Evolutionary conservation across 192 early-diverging fungal genomes (phyloP).

Genomic region (Phlyctochytrium bullatum): DNA sequence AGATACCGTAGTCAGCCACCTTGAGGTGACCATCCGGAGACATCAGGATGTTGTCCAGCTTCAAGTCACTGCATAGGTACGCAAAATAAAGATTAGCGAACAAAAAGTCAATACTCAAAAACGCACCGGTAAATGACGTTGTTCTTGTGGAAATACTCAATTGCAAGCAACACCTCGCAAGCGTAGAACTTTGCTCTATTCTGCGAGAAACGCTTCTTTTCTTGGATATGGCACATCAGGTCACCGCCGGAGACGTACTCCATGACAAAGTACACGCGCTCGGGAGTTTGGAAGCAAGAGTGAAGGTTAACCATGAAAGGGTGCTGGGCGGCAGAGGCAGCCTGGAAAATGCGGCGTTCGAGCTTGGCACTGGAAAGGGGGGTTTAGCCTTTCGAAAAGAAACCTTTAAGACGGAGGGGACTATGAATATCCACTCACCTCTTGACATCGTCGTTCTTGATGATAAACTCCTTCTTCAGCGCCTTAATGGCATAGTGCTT

Average conservation of each 20-base stretch:
- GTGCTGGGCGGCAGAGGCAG: constrained; percentile 83
- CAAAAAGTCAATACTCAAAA: constrained; percentile 8
- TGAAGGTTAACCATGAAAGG: constrained; percentile 95
- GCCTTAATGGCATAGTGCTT: constrained; percentile 95
- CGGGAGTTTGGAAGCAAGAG: constrained; percentile 91
- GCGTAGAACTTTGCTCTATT: constrained; percentile 94
- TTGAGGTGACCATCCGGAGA: constrained; percentile 92
- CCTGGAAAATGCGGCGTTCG: constrained; percentile 90
- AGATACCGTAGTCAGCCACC: constrained; percentile 97
- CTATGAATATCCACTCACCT: constrained; percentile 42
- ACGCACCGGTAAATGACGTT: constrained; percentile 92
- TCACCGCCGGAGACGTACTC: constrained; percentile 97
- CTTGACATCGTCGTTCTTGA: constrained; percentile 96
- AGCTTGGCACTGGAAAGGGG: constrained; percentile 31
- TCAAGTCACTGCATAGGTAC: constrained; percentile 78
- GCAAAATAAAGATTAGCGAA: neutral
- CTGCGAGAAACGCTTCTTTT: constrained; percentile 80
- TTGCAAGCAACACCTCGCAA: constrained; percentile 87
- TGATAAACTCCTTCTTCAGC: constrained; percentile 92
- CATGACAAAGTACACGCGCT: constrained; percentile 96
- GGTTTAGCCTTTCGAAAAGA: neutral
- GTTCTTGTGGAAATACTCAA: constrained; percentile 94
- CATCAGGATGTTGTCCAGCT: constrained; percentile 93
- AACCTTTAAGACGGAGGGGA: neutral
- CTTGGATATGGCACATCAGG: constrained; percentile 97